Evolutionary conservation across 352 stramenopile genomes (phyloP).

Genomic region (Phytophthora kernoviae): DNA sequence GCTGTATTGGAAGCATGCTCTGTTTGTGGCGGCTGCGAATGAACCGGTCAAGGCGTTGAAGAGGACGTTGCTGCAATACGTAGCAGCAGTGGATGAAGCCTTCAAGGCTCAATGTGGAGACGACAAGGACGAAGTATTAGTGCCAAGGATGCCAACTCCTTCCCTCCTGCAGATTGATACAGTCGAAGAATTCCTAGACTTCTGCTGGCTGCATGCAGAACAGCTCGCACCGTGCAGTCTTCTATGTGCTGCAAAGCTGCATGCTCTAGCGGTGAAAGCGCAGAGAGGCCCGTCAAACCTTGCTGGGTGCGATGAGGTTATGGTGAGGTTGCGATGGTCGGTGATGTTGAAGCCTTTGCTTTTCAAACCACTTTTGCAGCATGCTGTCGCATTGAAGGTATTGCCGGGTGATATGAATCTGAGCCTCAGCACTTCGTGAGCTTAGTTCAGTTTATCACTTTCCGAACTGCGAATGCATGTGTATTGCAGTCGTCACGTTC

Average conservation of each 20-base stretch:
- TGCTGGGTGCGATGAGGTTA: conserved; percentile 21
- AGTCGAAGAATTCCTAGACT: conserved; percentile 42
- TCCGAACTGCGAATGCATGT: no score
- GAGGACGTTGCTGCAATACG: conserved; percentile 22
- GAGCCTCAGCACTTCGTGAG: no score
- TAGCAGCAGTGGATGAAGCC: conserved; percentile 24
- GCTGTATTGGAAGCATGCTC: conserved; percentile 38
- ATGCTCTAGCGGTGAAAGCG: conserved; percentile 22
- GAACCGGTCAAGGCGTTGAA: conserved; percentile 37
- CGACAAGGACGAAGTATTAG: background rate
- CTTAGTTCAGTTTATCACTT: no score
- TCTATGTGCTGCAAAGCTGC: conserved; percentile 53
- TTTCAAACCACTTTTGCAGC: conserved; percentile 45
- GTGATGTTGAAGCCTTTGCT: conserved; percentile 44
- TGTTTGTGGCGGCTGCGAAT: conserved; percentile 38
- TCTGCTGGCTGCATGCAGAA: conserved; percentile 43
- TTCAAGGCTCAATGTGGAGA: conserved; percentile 7
- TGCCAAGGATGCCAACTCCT: background rate
- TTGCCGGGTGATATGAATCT: conserved; percentile 10
- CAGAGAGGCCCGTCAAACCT: conserved; percentile 21
- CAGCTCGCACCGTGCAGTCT: conserved; percentile 37
- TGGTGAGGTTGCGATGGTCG: conserved; percentile 49
- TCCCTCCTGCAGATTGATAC: conserved; percentile 11
- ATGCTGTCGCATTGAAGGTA: conserved; percentile 33
- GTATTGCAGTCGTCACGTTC: no score